Conservation (phyloP, 2,329 filamentous ascomycete genomes). For the Passalora sequoiae region DNA sequence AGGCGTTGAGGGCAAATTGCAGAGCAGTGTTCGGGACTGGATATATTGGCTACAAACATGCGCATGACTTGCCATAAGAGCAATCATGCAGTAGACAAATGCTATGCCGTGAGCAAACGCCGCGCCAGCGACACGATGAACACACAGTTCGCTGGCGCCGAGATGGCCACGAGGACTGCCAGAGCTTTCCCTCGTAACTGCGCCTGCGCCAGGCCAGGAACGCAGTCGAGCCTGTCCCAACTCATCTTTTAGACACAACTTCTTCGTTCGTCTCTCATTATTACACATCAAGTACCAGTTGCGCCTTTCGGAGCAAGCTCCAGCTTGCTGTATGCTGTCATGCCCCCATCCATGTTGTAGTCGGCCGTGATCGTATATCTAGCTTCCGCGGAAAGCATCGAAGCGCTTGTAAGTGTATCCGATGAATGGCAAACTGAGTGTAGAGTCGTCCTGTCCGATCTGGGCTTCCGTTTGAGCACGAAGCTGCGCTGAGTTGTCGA, state of each 20-base stretch:
- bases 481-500: slow-evolving; percentile 81
- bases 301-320: slow-evolving; percentile 8
- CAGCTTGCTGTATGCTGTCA: slow-evolving; percentile 3
- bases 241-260: background rate
- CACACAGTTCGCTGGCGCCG: too few species aligned
- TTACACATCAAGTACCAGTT: slow-evolving; percentile 10
- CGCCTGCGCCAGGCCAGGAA: background rate
- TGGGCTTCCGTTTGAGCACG: slow-evolving; percentile 75
- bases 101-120: slow-evolving; percentile 1
- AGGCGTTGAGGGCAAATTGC: too few species aligned
- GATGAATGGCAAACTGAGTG: slow-evolving; percentile 94
- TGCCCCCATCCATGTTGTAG: background rate
- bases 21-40: too few species aligned
- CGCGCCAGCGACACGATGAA: slow-evolving; percentile 3
- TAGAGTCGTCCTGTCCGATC: slow-evolving; percentile 71
- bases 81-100: too few species aligned
- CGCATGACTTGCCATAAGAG: too few species aligned
- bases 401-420: slow-evolving; percentile 98
- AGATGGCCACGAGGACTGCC: background rate
- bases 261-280: slow-evolving; percentile 9
- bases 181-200: background rate
- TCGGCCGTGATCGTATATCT: slow-evolving; percentile 8
- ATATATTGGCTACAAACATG: too few species aligned
- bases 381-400: slow-evolving; percentile 53
- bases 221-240: background rate